Percentiles rank a stretch among this genome's conserved stretches.
Evolutionary conservation across 257 asterid species (phyloP).

Genomic region (Primulina huaijiensis): DNA sequence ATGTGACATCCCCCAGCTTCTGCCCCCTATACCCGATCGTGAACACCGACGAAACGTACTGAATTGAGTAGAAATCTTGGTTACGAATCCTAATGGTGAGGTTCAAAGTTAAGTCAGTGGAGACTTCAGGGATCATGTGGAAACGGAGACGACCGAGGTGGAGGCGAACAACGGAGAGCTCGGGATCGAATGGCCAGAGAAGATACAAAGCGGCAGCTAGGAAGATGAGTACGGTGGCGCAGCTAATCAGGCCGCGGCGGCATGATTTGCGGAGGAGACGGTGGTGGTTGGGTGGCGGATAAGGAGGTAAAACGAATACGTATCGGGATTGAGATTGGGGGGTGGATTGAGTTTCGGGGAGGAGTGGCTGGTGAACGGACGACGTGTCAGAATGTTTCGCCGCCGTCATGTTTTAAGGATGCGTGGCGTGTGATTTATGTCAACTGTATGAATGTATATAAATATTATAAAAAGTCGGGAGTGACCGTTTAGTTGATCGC

Average conservation of each 20-base stretch:
- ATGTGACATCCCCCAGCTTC: constrained; percentile 50
- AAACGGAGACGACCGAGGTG: constrained; percentile 45
- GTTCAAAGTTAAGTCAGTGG: constrained; percentile 66
- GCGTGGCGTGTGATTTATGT: neutral
- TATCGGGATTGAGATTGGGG: constrained; percentile 35
- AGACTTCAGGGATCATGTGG: constrained; percentile 41
- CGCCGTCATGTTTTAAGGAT: neutral
- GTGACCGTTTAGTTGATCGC: too few species aligned
- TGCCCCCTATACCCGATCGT: constrained; percentile 66
- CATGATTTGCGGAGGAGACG: constrained; percentile 34
- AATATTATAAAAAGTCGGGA: too few species aligned
- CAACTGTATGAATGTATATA: neutral
- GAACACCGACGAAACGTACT: constrained; percentile 46
- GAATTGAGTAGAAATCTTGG: constrained; percentile 65
- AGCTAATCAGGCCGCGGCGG: constrained; percentile 35
- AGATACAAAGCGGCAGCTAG: constrained; percentile 47
- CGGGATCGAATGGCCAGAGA: constrained; percentile 83
- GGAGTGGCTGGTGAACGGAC: neutral
- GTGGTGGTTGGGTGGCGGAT: constrained; percentile 35
- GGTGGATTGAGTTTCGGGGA: constrained; percentile 14
- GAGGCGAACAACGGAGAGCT: constrained; percentile 58
- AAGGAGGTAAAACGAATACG: constrained; percentile 51
- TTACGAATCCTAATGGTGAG: constrained; percentile 57
- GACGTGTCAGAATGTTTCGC: neutral
- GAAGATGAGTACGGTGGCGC: constrained; percentile 36